Conservation (phyloP, 1,284 basidiomycete genomes). For the Ganoderma lingzhi region DNA sequence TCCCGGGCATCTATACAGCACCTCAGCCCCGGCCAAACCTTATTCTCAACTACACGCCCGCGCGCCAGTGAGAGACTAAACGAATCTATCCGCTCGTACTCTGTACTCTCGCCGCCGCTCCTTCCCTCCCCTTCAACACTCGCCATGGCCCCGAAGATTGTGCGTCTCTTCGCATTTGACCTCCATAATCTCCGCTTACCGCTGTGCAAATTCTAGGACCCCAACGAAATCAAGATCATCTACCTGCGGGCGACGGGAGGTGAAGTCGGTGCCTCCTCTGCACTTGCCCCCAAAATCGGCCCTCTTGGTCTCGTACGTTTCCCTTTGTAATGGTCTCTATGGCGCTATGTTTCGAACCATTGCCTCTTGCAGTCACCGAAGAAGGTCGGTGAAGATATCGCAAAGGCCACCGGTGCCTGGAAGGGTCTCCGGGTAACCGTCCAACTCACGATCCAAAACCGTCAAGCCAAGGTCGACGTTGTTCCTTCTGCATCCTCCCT, state of each 20-base stretch:
- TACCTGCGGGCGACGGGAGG: slow-evolving; percentile 99
- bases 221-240: slow-evolving; percentile 97
- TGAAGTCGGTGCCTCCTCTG: slow-evolving; percentile 99
- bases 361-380: slow-evolving; percentile 85
- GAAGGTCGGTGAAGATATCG: slow-evolving; percentile 99
- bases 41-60: slow-evolving; percentile 43
- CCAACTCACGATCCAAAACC: slow-evolving; percentile 99
- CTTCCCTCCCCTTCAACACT: slow-evolving; percentile 36
- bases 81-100: slow-evolving; percentile 32
- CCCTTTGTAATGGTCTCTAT: slow-evolving; percentile 1
- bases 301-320: slow-evolving; percentile 96
- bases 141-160: slow-evolving; percentile 83
- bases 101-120: slow-evolving; percentile 38
- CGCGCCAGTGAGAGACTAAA: slow-evolving; percentile 26
- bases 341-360: slow-evolving; percentile 10
- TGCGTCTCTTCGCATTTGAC: slow-evolving; percentile 46
- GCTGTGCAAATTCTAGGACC: slow-evolving; percentile 65
- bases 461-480: slow-evolving; percentile 97
- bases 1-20: slow-evolving; percentile 58
- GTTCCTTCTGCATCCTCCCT: slow-evolving; percentile 98
- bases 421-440: slow-evolving; percentile 99
- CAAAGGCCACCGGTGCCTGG: slow-evolving; percentile 98
- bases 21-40: slow-evolving; percentile 59
- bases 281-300: slow-evolving; percentile 99
- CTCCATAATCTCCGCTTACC: slow-evolving; percentile 2